A percentile compares a stretch with the other conserved stretches of the same genome.
Conservation (phyloP, 176 grass and related monocot species). For the Typha latifolia region DNA sequence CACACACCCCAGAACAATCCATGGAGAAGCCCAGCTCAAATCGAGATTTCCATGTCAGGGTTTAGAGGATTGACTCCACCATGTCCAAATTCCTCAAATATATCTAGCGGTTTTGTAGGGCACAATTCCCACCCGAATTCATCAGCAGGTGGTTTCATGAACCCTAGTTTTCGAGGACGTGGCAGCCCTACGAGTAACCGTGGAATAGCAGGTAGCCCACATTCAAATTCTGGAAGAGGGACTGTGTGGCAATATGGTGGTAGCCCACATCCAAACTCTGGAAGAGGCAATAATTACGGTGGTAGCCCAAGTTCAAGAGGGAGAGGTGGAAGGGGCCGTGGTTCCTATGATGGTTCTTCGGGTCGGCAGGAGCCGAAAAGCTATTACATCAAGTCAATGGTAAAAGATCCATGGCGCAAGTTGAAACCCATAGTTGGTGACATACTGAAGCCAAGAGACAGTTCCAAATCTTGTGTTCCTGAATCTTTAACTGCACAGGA, state of each 20-base stretch:
- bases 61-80: not conserved
- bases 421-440: conserved; percentile 21
- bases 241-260: not conserved
- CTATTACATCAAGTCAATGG: conserved; percentile 26
- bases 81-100: not conserved
- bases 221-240: too few species aligned
- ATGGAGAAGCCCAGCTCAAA: not conserved
- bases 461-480: conserved; percentile 10
- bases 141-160: conserved; percentile 1
- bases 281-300: not conserved
- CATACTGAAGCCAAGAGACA: conserved; percentile 5
- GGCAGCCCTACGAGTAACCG: conserved; percentile 1
- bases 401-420: conserved; percentile 26
- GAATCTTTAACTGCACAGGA: conserved; percentile 19
- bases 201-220: not conserved
- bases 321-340: conserved; percentile 12
- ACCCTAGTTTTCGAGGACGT: conserved; percentile 2
- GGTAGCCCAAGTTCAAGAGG: not conserved
- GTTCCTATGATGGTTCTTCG: conserved; percentile 1
- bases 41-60: not conserved
- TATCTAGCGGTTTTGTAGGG: not conserved
- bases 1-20: not conserved
- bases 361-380: not conserved
- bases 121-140: not conserved
- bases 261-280: conserved; percentile 7